A percentile compares a stretch with the other conserved stretches of the same genome.
phyloP scores from a whole-genome alignment of 2,329 filamentous ascomycete species.

The Grosmannia huntii region DNA sequence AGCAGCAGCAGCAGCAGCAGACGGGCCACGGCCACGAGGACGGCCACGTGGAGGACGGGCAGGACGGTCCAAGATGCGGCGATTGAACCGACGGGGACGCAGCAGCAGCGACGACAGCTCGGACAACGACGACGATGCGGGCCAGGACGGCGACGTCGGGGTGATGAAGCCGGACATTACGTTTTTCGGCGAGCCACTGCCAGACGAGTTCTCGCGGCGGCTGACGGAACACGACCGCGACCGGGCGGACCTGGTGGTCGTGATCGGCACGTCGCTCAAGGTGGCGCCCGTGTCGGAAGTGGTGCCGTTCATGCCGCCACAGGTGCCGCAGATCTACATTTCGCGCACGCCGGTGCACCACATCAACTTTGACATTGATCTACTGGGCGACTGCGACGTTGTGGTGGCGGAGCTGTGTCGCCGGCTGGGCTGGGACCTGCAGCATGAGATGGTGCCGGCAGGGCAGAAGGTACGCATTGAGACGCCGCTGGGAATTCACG shows the following conservation, averaged over 20 bases:
- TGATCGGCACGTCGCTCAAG: conserved; percentile 92
- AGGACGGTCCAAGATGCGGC: conserved; percentile 20
- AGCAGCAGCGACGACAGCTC: conserved; percentile 28
- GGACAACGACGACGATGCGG: conserved; percentile 38
- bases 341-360: conserved; percentile 73
- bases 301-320: conserved; percentile 61
- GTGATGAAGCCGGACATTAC: conserved; percentile 98
- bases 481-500: conserved; percentile 29
- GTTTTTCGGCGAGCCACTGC: conserved; percentile 88
- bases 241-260: conserved; percentile 76
- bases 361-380: conserved; percentile 90
- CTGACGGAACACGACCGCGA: conserved; percentile 72
- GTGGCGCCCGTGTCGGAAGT: conserved; percentile 93
- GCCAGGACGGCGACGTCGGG: conserved; percentile 48
- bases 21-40: background rate
- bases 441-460: conserved; percentile 71
- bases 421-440: conserved; percentile 65
- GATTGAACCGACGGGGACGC: conserved; percentile 26
- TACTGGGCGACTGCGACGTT: conserved; percentile 89
- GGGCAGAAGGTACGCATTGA: conserved; percentile 47
- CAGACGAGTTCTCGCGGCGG: conserved; percentile 67
- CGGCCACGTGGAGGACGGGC: conserved; percentile 2
- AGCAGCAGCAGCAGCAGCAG: background rate
- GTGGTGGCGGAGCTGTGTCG: conserved; percentile 78
- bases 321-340: conserved; percentile 84